Evolutionary conservation across 1,284 basidiomycete species (phyloP), one percentile per base, ranked within the genome.

Genomic region (Trametes versicolor): DNA sequence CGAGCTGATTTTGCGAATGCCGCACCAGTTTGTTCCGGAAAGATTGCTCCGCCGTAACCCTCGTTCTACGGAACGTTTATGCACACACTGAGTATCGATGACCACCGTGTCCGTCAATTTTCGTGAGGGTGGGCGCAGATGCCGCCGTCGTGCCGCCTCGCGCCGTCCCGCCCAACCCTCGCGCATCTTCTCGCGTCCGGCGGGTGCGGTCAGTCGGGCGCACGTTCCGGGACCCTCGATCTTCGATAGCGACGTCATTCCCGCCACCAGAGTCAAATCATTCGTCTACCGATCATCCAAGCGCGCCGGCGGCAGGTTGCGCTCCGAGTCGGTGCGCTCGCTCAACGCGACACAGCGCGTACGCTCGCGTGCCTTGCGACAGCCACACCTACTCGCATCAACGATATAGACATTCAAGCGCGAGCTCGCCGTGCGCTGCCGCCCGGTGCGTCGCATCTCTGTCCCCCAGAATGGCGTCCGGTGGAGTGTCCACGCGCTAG

Each of bases 401-500:
- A 50, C 54, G 49, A 45, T 57, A 29, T 51, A 9, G 27, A 62
- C 29, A 27, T 5, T 17, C 47, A 45, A 39, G n/a, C 15, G 25
- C 27, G 37, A 10, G 43, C 45, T 51, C 13, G 45, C 59, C 29
- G 43, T 36, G 19, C 37, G 19, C 41, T 57, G 34, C 54, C 53
- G 61, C 59, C 55, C 56, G 34, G 54, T 21, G 19, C 10, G 29
- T 25, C 29, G 19, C 41, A 48, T 53, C 36, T 23, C 48, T 36
- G 58, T 56, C 47, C 66, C 59, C 66, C 58, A 39, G 49, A 67
- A 62, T 51, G 49, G 48, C 39, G 15, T 29, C 52, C 37, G 45
- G 67, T 66, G 64, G 64, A 66, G 67, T 50, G 34, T 53, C 39
- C 67, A 66, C 64, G 65, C 47, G 64, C 65, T 50, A 45, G 58